phyloP scores from a whole-genome alignment of 805 yeast genomes.

The Candida caryicola region DNA sequence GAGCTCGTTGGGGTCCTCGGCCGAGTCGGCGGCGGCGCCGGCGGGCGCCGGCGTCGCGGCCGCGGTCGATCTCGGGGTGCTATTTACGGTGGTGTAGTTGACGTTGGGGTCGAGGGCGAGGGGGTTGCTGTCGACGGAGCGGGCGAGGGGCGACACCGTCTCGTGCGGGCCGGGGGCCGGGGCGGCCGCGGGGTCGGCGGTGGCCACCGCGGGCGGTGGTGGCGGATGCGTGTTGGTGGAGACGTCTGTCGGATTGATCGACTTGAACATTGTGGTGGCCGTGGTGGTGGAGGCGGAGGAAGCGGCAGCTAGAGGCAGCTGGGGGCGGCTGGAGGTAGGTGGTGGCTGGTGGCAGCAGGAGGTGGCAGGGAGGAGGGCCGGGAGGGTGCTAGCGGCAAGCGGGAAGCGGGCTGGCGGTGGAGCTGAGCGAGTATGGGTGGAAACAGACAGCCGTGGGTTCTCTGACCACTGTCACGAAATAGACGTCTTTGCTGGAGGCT shows the following conservation, averaged over 20 bases:
- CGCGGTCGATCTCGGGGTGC: slow-evolving; percentile 7
- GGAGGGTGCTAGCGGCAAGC: too few species aligned
- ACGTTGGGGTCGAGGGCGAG: not conserved
- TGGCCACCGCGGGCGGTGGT: slow-evolving; percentile 4
- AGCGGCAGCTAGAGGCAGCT: too few species aligned
- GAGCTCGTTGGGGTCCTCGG: slow-evolving; percentile 4
- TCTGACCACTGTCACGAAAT: too few species aligned
- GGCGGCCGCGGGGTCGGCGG: not conserved
- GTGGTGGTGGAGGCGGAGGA: not conserved
- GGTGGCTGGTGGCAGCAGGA: too few species aligned
- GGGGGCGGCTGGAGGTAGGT: too few species aligned
- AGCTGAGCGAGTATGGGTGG: too few species aligned
- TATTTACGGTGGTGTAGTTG: slow-evolving; percentile 5
- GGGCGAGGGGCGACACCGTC: not conserved
- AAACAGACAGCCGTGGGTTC: too few species aligned
- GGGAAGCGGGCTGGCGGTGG: too few species aligned
- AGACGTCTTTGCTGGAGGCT: too few species aligned
- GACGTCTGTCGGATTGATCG: slow-evolving; percentile 5
- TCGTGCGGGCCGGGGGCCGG: not conserved
- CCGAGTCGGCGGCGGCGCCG: not conserved
- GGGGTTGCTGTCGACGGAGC: slow-evolving; percentile 2
- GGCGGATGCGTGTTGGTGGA: slow-evolving; percentile 9
- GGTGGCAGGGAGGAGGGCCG: too few species aligned
- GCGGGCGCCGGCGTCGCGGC: slow-evolving; percentile 1
- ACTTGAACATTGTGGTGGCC: slow-evolving; percentile 2